phyloP scores from a whole-genome alignment of 371 early-diverging fungal species.

The Lichtheimia hyalospora region DNA sequence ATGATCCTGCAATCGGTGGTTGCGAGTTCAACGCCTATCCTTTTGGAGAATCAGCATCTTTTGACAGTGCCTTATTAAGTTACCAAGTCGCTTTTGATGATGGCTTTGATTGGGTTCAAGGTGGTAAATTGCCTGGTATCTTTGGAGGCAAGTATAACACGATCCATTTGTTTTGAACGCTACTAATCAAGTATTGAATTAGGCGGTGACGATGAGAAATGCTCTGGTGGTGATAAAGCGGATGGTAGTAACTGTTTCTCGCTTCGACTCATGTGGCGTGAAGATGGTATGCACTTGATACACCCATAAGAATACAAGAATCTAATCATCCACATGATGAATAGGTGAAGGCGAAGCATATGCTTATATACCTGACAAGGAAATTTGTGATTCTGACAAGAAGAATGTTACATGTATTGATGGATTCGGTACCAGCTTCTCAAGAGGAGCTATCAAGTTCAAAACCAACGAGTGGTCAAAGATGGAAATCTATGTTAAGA shows the following conservation, averaged over 20 bases:
- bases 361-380: constrained; percentile 45
- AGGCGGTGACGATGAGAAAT: constrained; percentile 39
- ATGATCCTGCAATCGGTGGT: constrained; percentile 35
- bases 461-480: constrained; percentile 36
- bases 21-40: constrained; percentile 49
- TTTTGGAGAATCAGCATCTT: constrained; percentile 24
- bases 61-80: constrained; percentile 45
- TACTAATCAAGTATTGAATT: too few species aligned
- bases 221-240: constrained; percentile 50
- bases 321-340: not conserved
- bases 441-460: constrained; percentile 47
- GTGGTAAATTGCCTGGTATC: constrained; percentile 59
- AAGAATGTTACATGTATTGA: constrained; percentile 38
- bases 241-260: constrained; percentile 45
- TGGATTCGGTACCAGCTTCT: constrained; percentile 48
- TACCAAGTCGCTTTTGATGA: constrained; percentile 58
- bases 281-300: constrained; percentile 27
- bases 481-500: constrained; percentile 44
- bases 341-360: constrained; percentile 38
- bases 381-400: constrained; percentile 21
- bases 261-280: constrained; percentile 54
- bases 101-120: constrained; percentile 55
- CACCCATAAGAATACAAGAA: too few species aligned
- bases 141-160: constrained; percentile 32
- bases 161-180: too few species aligned